Conservation (phyloP, 352 stramenopile species). For the Phytophthora colocasiae region DNA sequence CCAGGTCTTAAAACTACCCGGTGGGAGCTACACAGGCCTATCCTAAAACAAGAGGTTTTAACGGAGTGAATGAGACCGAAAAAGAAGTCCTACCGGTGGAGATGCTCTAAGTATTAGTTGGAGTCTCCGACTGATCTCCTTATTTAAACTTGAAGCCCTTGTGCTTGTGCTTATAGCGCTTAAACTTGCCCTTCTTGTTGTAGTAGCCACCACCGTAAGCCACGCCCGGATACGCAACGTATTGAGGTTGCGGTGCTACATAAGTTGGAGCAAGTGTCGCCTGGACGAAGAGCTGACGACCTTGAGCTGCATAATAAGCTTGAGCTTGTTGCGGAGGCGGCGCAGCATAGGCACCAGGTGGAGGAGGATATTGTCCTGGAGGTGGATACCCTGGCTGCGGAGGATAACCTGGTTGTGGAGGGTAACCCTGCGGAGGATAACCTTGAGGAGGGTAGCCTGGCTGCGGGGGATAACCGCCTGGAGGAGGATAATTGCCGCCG, state of each 20-base stretch:
- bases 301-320: constrained; percentile 73
- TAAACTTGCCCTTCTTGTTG: constrained; percentile 69
- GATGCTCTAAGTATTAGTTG: not conserved
- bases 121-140: too few relatives aligned
- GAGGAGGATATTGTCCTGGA: constrained; percentile 34
- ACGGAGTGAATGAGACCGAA: too few relatives aligned
- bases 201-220: constrained; percentile 60
- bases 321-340: constrained; percentile 51
- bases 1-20: too few relatives aligned
- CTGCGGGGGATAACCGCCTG: constrained; percentile 6
- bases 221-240: constrained; percentile 71
- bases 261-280: constrained; percentile 55
- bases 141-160: constrained; percentile 70
- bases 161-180: constrained; percentile 59
- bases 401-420: constrained; percentile 20
- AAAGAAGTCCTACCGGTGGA: too few relatives aligned
- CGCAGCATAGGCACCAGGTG: constrained; percentile 43
- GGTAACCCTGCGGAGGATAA: constrained; percentile 26
- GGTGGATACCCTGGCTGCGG: constrained; percentile 48
- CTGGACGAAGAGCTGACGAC: constrained; percentile 74
- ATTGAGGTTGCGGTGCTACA: constrained; percentile 51
- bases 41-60: too few relatives aligned
- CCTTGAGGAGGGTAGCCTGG: constrained; percentile 33
- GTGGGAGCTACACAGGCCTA: too few relatives aligned
- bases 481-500: constrained; percentile 27